Percentiles rank a stretch among this genome's conserved stretches.
Conservation (phyloP, 805 yeast species). For the Saturnispora halmiae region DNA sequence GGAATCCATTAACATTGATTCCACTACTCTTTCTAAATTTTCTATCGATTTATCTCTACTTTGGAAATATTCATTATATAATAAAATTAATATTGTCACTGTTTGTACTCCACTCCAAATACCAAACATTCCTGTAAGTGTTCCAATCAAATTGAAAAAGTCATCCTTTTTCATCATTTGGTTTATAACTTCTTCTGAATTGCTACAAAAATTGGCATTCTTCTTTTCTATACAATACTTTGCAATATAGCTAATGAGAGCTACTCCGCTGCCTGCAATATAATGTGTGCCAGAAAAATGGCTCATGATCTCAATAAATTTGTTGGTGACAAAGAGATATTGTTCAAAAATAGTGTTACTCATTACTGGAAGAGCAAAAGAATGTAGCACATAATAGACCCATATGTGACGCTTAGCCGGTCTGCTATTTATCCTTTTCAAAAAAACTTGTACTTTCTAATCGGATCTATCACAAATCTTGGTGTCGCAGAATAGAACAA, state of each 20-base stretch:
- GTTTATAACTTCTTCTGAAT: neutral
- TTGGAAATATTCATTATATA: neutral
- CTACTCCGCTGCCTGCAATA: neutral
- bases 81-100: neutral
- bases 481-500: too few relatives aligned
- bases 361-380: too few relatives aligned
- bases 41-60: neutral
- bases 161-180: slow-evolving; percentile 9
- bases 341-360: too few relatives aligned
- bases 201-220: too few relatives aligned
- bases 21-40: slow-evolving; percentile 12
- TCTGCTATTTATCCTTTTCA: too few relatives aligned
- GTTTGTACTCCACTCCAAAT: neutral
- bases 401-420: too few relatives aligned
- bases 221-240: neutral
- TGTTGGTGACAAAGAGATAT: neutral
- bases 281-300: neutral
- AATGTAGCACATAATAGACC: too few relatives aligned
- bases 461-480: too few relatives aligned
- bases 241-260: neutral
- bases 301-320: neutral
- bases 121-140: neutral
- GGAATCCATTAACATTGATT: slow-evolving; percentile 11
- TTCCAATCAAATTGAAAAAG: neutral
- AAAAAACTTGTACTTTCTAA: too few relatives aligned